These are phyloP conservation scores for Capsicum pubescens DNA, from an alignment of 257 asterid genomes.

Conservation along the genomic window DNA sequence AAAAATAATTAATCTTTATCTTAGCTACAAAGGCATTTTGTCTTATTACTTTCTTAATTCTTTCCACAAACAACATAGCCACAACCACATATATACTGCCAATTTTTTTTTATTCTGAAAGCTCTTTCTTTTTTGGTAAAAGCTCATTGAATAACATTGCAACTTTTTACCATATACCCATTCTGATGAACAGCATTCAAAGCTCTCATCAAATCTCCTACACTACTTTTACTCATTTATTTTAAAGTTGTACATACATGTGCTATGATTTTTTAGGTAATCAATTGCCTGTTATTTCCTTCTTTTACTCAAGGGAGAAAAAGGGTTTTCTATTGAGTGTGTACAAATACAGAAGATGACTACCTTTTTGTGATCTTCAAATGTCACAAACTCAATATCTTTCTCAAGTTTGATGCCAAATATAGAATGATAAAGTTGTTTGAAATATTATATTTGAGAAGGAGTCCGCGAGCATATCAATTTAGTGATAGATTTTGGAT, in stretches of 20 bases:
- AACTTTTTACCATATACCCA: background rate
- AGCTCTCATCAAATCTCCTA: background rate
- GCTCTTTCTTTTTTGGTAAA: no score
- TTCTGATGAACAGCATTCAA: background rate
- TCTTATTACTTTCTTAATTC: no score
- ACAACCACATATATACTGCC: no score
- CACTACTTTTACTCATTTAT: background rate
- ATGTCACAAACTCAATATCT: constrained; percentile 63
- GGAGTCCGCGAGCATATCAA: constrained; percentile 89
- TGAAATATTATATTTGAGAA: constrained; percentile 72
- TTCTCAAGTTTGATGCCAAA: constrained; percentile 73
- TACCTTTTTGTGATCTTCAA: constrained; percentile 86
- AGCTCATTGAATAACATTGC: no score
- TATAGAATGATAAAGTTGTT: constrained; percentile 63
- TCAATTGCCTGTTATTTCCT: background rate
- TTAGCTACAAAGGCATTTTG: no score
- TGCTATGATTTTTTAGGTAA: background rate
- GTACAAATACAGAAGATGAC: background rate
- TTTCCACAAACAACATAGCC: no score
- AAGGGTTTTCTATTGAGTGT: no score
- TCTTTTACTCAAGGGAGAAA: background rate
- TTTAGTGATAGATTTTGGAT: constrained; percentile 80
- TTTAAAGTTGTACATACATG: background rate
- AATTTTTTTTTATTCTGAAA: no score
- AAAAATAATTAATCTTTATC: background rate